phyloP scores from a whole-genome alignment of 805 yeast genomes.

The Priceomyces carsonii region DNA sequence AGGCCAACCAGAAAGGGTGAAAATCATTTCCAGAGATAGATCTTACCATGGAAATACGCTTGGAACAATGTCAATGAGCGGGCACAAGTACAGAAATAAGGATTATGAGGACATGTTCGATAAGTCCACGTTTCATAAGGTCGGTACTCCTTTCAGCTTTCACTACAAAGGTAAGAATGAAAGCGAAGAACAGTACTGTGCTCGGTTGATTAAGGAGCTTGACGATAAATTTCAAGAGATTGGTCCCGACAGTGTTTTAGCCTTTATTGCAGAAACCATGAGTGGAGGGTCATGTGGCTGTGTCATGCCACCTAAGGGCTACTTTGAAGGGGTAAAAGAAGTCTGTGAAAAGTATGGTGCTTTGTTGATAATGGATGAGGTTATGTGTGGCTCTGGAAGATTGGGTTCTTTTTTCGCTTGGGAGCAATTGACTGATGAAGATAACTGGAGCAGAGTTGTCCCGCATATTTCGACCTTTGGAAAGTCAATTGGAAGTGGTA shows the following conservation, averaged over 20 bases:
- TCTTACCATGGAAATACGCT: constrained; percentile 53
- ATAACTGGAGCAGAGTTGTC: constrained; percentile 38
- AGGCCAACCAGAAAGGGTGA: constrained; percentile 40
- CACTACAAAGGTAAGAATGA: constrained; percentile 28
- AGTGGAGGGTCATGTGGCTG: constrained; percentile 48
- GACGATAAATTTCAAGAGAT: constrained; percentile 42
- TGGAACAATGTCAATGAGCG: constrained; percentile 46
- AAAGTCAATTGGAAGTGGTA: constrained; percentile 50
- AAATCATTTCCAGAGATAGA: constrained; percentile 43
- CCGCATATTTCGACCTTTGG: constrained; percentile 54
- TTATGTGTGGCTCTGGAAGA: constrained; percentile 60
- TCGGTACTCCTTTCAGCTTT: constrained; percentile 32
- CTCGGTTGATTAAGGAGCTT: constrained; percentile 37
- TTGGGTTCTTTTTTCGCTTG: constrained; percentile 49
- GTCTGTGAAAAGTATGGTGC: constrained; percentile 54
- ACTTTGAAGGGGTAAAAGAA: constrained; percentile 45
- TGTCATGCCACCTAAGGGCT: constrained; percentile 32
- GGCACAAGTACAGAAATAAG: constrained; percentile 31
- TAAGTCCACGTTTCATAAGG: constrained; percentile 18
- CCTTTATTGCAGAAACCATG: constrained; percentile 47
- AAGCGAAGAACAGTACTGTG: constrained; percentile 40
- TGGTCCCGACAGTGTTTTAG: constrained; percentile 46
- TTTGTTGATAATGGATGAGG: constrained; percentile 53
- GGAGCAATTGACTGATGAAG: too few relatives aligned
- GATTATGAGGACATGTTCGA: constrained; percentile 28